Percentiles rank a stretch among this genome's conserved stretches.
Conservation (phyloP, 2,329 filamentous ascomycete genomes). For the Fusarium sp. region DNA sequence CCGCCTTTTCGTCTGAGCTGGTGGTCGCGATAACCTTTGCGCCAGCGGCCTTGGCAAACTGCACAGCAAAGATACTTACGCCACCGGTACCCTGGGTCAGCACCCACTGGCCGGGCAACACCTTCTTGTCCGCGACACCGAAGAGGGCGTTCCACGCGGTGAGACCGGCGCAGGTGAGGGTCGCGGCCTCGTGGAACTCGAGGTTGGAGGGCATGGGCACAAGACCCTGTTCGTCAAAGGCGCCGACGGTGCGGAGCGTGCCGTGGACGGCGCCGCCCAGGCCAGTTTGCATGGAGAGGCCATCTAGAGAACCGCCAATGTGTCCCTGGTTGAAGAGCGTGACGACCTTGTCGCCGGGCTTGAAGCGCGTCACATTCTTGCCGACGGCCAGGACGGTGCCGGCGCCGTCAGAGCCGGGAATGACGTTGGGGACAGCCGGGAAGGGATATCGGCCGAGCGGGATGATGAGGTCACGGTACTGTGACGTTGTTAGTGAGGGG, state of each 20-base stretch:
- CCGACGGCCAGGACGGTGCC: conserved; percentile 66
- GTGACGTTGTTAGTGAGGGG: conserved; percentile 8
- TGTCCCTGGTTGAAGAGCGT: conserved; percentile 73
- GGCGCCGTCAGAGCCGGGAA: conserved; percentile 66
- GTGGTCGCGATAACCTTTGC: conserved; percentile 64
- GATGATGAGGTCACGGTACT: conserved; percentile 66
- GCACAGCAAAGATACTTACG: conserved; percentile 75
- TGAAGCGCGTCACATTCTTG: conserved; percentile 60
- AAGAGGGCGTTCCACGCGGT: conserved; percentile 77
- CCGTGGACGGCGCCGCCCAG: conserved; percentile 78
- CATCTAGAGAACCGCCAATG: conserved; percentile 57
- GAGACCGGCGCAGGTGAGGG: conserved; percentile 70
- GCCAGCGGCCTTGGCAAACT: conserved; percentile 64
- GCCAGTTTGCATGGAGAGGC: conserved; percentile 59
- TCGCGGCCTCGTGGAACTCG: conserved; percentile 64
- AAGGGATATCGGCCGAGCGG: conserved; percentile 62
- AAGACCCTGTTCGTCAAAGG: conserved; percentile 76
- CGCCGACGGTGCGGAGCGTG: conserved; percentile 73
- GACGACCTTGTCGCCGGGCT: conserved; percentile 65
- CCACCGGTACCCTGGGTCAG: conserved; percentile 79
- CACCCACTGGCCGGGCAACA: conserved; percentile 69
- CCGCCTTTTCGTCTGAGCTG: conserved; percentile 57
- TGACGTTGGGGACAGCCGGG: conserved; percentile 55
- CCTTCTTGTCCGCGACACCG: conserved; percentile 59
- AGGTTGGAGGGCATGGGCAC: conserved; percentile 71